Base-by-base conservation (phyloP, 1,284 basidiomycete species). In the Malassezia brasiliensis region DNA sequence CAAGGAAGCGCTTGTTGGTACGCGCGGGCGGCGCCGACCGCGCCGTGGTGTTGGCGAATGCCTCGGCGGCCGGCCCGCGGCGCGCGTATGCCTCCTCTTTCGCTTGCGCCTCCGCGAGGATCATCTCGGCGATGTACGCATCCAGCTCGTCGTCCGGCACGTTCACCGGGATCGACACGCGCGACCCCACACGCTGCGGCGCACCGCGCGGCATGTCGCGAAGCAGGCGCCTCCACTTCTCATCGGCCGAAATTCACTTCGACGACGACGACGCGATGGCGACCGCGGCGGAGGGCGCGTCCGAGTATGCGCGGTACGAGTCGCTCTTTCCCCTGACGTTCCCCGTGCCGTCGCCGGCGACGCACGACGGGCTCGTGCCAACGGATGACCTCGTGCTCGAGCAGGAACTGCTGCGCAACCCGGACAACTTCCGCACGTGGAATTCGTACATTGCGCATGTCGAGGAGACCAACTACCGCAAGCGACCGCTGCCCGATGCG, bases 401-500 rank as follows among this genome's bases (percentile, higher is more conserved):
- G 78, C 90, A 98, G 76, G 93, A 98, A 76, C 81, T 98, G n/a
- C 79, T 91, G 32, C 83, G 88, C 60, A 96, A 96, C 76, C 87
- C 89, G 3, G 82, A 83, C 56, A 94, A 91, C 55, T 87, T 91
- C 74, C 83, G 88, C 31, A 83, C 86, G 64, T 98, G 94, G 94
- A 85, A 87, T 81, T 79, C 84, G 0, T 87, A 91, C 66, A 87
- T 98, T 67, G 80, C 83, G 58, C 80, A 83, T 49, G 81, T 89
- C 48, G 82, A 83, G 67, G 86, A 90, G 55, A 78, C 80, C 22
- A 83, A 82, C 66, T 52, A 67, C 11, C 51, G 57, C 15, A 56
- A 64, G 77, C 83, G 72, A 10, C 59, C 67, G 22, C 66, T 50
- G 74, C 79, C 47, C 75, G 72, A 60, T 52, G 66, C 51, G 41